phyloP scores from a whole-genome alignment of 2,329 filamentous ascomycete genomes.

The Epichloe typhina region DNA sequence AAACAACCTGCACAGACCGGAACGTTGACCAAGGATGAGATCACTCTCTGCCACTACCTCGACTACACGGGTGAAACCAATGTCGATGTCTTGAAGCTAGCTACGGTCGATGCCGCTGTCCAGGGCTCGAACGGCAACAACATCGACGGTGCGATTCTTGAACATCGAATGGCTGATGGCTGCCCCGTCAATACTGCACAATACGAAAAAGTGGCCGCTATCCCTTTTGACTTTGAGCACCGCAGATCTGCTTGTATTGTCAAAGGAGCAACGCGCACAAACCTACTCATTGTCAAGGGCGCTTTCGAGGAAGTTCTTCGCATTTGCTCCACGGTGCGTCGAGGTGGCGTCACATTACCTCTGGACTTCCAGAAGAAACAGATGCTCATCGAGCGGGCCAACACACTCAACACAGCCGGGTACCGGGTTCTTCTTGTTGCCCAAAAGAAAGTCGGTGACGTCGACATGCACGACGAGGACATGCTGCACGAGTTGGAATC shows the following conservation, averaged over 20 bases:
- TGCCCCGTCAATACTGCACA: conserved; percentile 9
- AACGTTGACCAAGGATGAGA: conserved; percentile 17
- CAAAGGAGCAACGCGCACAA: conserved; percentile 10
- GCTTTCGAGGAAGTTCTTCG: conserved; percentile 16
- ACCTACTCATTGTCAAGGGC: conserved; percentile 18
- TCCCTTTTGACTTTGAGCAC: conserved; percentile 16
- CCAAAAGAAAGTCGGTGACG: conserved; percentile 8
- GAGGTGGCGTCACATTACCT: conserved; percentile 6
- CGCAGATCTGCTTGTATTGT: conserved; percentile 13
- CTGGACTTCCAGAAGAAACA: conserved; percentile 9
- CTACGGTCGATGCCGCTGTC: conserved; percentile 13
- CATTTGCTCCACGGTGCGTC: conserved; percentile 11
- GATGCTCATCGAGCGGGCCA: conserved; percentile 7
- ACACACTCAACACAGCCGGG: conserved; percentile 9
- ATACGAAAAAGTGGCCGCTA: conserved; percentile 11
- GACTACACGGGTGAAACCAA: conserved; percentile 10
- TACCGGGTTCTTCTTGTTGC: conserved; percentile 15
- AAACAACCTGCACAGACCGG: conserved; percentile 11
- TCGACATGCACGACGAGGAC: conserved; percentile 10
- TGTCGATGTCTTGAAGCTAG: conserved; percentile 13
- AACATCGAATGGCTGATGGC: conserved; percentile 7
- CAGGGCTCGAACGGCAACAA: conserved; percentile 17
- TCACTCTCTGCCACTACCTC: conserved; percentile 13
- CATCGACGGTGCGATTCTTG: conserved; percentile 15
- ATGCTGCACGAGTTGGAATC: conserved; percentile 12